phyloP scores from a whole-genome alignment of 352 stramenopile genomes.

The Pythium folliculosum region DNA sequence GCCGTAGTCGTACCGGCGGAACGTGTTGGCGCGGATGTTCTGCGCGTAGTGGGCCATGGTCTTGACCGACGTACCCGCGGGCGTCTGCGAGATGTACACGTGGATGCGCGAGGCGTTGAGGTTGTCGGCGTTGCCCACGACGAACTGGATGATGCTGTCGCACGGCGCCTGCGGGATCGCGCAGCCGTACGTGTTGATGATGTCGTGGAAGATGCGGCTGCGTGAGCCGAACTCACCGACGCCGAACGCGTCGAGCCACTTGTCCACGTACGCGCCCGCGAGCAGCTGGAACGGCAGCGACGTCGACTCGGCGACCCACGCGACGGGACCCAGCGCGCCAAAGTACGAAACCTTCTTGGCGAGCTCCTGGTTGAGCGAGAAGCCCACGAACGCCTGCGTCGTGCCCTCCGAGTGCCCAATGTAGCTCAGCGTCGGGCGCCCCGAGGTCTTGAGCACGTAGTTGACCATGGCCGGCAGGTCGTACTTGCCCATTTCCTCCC shows the following conservation, averaged over 20 bases:
- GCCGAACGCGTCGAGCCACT: slow-evolving; percentile 43
- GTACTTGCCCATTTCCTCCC: slow-evolving; percentile 55
- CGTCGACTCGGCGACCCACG: slow-evolving; percentile 42
- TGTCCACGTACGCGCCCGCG: slow-evolving; percentile 50
- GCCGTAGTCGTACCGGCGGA: slow-evolving; percentile 60
- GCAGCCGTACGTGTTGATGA: slow-evolving; percentile 46
- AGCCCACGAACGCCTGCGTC: slow-evolving; percentile 64
- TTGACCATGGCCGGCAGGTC: slow-evolving; percentile 64
- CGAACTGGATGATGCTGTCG: slow-evolving; percentile 42
- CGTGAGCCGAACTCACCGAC: slow-evolving; percentile 48
- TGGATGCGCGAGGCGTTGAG: slow-evolving; percentile 56
- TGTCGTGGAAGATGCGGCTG: slow-evolving; percentile 49
- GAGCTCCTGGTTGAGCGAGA: slow-evolving; percentile 54
- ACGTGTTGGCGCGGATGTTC: slow-evolving; percentile 58
- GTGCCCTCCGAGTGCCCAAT: slow-evolving; percentile 65
- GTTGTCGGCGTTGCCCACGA: slow-evolving; percentile 47
- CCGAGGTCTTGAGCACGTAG: slow-evolving; percentile 43
- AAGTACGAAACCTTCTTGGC: slow-evolving; percentile 69
- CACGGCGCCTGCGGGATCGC: slow-evolving; percentile 46
- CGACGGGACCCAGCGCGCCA: slow-evolving; percentile 55
- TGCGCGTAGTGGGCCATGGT: slow-evolving; percentile 69
- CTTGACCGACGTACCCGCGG: slow-evolving; percentile 61
- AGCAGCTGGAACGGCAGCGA: slow-evolving; percentile 51
- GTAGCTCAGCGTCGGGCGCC: slow-evolving; percentile 48
- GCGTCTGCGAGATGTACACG: slow-evolving; percentile 69